A percentile compares a stretch with the other conserved stretches of the same genome.
Conservation (phyloP, 164 flowering plant genomes). For the Cinnamomum chago region DNA sequence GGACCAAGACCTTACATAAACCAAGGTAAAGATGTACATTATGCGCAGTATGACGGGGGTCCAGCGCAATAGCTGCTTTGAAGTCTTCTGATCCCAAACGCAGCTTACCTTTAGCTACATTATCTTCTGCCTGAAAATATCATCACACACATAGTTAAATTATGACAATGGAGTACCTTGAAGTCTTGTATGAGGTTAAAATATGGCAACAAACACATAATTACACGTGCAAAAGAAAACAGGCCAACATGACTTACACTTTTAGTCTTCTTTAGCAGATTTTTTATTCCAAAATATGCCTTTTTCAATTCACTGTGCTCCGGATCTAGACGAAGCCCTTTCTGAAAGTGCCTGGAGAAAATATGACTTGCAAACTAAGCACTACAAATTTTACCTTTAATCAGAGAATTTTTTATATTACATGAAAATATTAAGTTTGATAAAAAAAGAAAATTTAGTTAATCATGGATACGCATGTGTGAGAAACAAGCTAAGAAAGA, state of each 20-base stretch:
- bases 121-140: slow-evolving; percentile 84
- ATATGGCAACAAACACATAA: background rate
- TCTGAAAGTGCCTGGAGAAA: slow-evolving; percentile 78
- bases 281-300: slow-evolving; percentile 94
- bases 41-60: slow-evolving; percentile 72
- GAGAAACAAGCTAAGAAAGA: background rate
- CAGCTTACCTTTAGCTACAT: slow-evolving; percentile 77
- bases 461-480: background rate
- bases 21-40: slow-evolving; percentile 94
- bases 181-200: background rate
- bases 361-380: no score
- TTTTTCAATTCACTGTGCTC: slow-evolving; percentile 91
- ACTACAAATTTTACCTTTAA: background rate
- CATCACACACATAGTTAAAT: slow-evolving; percentile 1
- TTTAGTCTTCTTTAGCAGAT: slow-evolving; percentile 85
- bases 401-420: no score
- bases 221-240: background rate
- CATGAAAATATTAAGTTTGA: background rate
- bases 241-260: slow-evolving; percentile 50
- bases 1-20: slow-evolving; percentile 78
- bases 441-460: no score
- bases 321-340: slow-evolving; percentile 93
- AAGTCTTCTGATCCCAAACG: slow-evolving; percentile 86
- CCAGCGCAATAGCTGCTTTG: slow-evolving; percentile 78
- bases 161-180: background rate